Base-by-base conservation (phyloP, 306 rosid genomes). In the Lathyrus tuberosus region DNA sequence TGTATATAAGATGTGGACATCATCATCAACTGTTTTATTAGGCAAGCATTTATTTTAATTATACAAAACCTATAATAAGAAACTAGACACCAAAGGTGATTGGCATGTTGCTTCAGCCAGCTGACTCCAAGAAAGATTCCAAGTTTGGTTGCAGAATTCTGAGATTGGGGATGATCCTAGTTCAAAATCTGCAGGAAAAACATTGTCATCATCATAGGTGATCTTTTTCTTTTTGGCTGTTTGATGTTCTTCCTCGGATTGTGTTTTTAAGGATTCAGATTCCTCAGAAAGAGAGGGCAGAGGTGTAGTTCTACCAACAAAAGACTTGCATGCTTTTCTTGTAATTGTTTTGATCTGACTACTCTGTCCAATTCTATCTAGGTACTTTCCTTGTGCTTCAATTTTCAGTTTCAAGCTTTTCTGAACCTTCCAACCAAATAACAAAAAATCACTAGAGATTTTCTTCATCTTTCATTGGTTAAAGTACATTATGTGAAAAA, bases 371-470 rank as follows among this genome's bases (percentile, higher is more conserved):
- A 86, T 49, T 75, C 53, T 80, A n/a, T 83, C 89, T 1, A 86
- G 41, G 49, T 73, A 91, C 17, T 76, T 88, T 54, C 79, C 73
- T 44, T 86, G 89, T 7, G 88, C 83, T 79, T 85, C 88, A 62
- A 83, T 20, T 62, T 89, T 87, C 18, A 60, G 52, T 77, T 77
- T 85, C 87, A 88, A 77, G 62, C 81, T 80, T 80, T 72, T 86
- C 18, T 82, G 82, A 80, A 82, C 85, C 95, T 86, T 76, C 3
- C 43, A 47, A 4, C 42, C 37, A 33, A 48, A 5, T 35, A n/a
- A 70, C n/a, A 35, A 5, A 31, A 33, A 47, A n/a, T 33, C 5
- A 22, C 52, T 3, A 26, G 14, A 46, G 17, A 22, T 26, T 22
- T 22, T 40, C 43, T 64, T 8, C 65, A 63, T 51, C 14, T 38